Conservation (phyloP, 176 grass and related monocot genomes). For the Juncus effusus region DNA sequence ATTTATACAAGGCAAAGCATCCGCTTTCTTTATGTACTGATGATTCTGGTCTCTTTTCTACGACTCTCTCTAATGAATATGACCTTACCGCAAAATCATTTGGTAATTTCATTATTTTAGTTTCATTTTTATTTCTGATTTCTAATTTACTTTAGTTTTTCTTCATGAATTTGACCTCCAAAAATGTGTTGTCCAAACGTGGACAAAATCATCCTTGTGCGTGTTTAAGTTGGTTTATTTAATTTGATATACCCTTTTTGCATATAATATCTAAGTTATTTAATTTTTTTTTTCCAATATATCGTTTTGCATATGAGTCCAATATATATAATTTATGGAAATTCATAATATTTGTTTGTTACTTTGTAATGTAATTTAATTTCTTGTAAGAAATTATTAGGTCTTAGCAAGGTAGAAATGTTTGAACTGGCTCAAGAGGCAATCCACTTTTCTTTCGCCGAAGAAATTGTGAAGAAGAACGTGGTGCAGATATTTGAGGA, state of each 20-base stretch:
- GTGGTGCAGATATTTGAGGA: constrained; percentile 47
- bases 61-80: constrained; percentile 79
- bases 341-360: too few relatives aligned
- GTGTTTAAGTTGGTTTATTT: too few relatives aligned
- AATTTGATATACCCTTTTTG: too few relatives aligned
- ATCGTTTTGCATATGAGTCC: neutral
- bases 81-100: constrained; percentile 56
- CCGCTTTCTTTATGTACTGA: constrained; percentile 79
- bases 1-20: constrained; percentile 74
- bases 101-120: constrained; percentile 31
- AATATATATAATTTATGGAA: too few relatives aligned
- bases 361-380: neutral
- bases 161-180: too few relatives aligned
- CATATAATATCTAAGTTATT: neutral
- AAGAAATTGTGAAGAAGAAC: constrained; percentile 51
- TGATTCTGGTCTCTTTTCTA: constrained; percentile 76
- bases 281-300: neutral
- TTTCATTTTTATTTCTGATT: too few relatives aligned
- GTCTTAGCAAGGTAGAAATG: constrained; percentile 62
- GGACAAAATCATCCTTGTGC: too few relatives aligned
- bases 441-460: constrained; percentile 55
- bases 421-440: constrained; percentile 57
- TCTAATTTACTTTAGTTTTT: too few relatives aligned
- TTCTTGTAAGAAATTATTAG: constrained; percentile 33
- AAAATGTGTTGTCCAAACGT: too few relatives aligned